Evolutionary conservation across 108 stramenopile species (phyloP), one percentile per base, ranked within the genome.

Genomic region (Fistulifera solaris): DNA sequence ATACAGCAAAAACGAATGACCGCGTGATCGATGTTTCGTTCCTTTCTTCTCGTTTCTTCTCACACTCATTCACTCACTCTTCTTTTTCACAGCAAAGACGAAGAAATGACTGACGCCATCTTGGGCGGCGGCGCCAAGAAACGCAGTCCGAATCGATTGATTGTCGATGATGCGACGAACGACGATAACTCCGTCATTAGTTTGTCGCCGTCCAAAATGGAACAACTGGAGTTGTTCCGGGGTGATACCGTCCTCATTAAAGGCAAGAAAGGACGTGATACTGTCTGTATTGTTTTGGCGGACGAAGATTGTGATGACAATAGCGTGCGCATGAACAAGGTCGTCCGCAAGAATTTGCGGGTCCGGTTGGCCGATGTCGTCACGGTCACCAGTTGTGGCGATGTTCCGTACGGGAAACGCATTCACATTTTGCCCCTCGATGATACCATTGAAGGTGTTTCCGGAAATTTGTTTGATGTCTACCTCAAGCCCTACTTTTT

Each of bases 401-500:
- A 99, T 67, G 96, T 99, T 23, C 96, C 97, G 8, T 98, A 98
- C 74, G 97, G 95, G 12, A 98, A 99, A 75, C 80, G 96, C 38
- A 81, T 99, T 47, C 96, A 97, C 76, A 88, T 99, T 52, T 82
- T 99, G 6, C 99, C 99, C 35, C 53, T 99, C 35, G 97, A 98
- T 54, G 97, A 98, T 67, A 98, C 97, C 58, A 98, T 99, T 55
- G 99, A 99, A 72, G 99, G 99, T 17, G 96, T 99, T 21, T 85
- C 94, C 15, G 99, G 99, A 12, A 99, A 98, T 73, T 63, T 99
- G 18, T 99, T 99, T 60, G 99, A 99, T 70, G 99, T 98, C 22
- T 99, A 98, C 82, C 83, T 99, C 72, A 97, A 98, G 82, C 99
- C 99, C 3, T 99, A 99, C 87, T 99, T 99, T 62, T 62, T 96